Evolutionary conservation across 2,329 filamentous ascomycete species (phyloP).

Genomic region (Scortechinia acanthostroma): DNA sequence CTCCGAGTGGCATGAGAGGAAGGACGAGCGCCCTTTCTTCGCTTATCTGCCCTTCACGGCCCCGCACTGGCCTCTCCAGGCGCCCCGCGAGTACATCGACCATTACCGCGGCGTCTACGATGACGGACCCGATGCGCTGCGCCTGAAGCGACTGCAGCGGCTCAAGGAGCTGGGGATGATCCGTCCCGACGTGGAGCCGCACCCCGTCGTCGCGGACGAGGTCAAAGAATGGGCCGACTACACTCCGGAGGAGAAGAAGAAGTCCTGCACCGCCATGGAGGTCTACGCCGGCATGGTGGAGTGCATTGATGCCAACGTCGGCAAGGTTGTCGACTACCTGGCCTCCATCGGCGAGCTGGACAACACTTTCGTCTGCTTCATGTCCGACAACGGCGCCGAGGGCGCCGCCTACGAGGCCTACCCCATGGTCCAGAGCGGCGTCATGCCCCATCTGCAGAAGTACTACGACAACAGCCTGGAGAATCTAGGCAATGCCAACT

Average conservation of each 20-base stretch:
- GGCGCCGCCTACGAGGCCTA: constrained; percentile 49
- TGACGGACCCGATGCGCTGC: constrained; percentile 48
- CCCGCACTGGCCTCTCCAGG: constrained; percentile 57
- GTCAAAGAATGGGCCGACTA: constrained; percentile 37
- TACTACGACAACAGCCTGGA: constrained; percentile 50
- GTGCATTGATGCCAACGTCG: constrained; percentile 50
- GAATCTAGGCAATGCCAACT: constrained; percentile 47
- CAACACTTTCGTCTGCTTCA: constrained; percentile 58
- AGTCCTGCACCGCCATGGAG: constrained; percentile 48
- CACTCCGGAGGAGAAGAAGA: constrained; percentile 31
- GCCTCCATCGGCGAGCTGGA: constrained; percentile 47
- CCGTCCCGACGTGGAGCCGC: constrained; percentile 35
- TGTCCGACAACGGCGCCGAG: constrained; percentile 57
- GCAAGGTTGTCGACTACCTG: constrained; percentile 48
- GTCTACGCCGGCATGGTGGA: constrained; percentile 60
- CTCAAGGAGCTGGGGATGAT: constrained; percentile 51
- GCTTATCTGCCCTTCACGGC: constrained; percentile 54
- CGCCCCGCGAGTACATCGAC: constrained; percentile 40
- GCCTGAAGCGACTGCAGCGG: constrained; percentile 39
- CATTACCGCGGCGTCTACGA: constrained; percentile 54
- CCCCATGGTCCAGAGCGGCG: constrained; percentile 43
- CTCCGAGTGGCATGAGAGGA: constrained; percentile 28
- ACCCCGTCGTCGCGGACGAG: constrained; percentile 38
- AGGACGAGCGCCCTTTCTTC: constrained; percentile 39
- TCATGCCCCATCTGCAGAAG: constrained; percentile 43